Percentiles rank a stretch among this genome's conserved stretches.
These are phyloP conservation scores for Raddia distichophylla DNA, from an alignment of 176 grass and related monocot species.

Conservation along the genomic window DNA sequence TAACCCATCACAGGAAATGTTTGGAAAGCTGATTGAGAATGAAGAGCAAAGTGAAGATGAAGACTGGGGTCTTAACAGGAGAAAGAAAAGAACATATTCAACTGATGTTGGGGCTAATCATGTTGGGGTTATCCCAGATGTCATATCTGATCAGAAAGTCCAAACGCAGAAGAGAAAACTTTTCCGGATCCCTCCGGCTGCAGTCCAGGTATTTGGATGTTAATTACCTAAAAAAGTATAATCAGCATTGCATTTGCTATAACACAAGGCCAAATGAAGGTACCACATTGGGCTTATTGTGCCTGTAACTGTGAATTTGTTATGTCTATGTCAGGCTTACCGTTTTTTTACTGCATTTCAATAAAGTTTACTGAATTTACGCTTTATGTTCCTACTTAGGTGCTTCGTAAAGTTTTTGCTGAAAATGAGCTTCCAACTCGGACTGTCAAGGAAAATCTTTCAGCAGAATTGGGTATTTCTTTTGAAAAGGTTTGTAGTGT, in stretches of 20 bases:
- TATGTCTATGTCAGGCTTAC: not conserved
- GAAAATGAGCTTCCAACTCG: constrained; percentile 87
- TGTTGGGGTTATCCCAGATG: constrained; percentile 36
- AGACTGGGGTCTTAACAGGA: constrained; percentile 68
- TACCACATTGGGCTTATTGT: constrained; percentile 19
- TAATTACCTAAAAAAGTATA: not conserved
- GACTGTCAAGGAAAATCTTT: constrained; percentile 76
- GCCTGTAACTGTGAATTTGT: not conserved
- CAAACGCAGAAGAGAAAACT: constrained; percentile 57
- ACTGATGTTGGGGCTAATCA: constrained; percentile 34
- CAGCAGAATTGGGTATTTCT: constrained; percentile 73
- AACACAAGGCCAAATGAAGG: not conserved
- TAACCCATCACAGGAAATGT: constrained; percentile 77
- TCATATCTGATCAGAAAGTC: constrained; percentile 41
- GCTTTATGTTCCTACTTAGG: constrained; percentile 49
- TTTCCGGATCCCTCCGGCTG: constrained; percentile 82
- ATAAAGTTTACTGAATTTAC: constrained; percentile 6
- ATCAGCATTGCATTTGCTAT: constrained; percentile 16
- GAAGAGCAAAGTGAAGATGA: constrained; percentile 89
- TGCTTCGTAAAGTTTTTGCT: constrained; percentile 74
- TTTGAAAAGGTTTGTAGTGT: constrained; percentile 69
- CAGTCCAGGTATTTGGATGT: constrained; percentile 60
- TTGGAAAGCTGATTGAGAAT: constrained; percentile 71
- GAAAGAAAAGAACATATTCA: constrained; percentile 65
- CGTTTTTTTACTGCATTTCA: constrained; percentile 21